A percentile compares a stretch with the other conserved stretches of the same genome.
Conservation (phyloP, 2,329 filamentous ascomycete species). For the Fusarium domesticum region DNA sequence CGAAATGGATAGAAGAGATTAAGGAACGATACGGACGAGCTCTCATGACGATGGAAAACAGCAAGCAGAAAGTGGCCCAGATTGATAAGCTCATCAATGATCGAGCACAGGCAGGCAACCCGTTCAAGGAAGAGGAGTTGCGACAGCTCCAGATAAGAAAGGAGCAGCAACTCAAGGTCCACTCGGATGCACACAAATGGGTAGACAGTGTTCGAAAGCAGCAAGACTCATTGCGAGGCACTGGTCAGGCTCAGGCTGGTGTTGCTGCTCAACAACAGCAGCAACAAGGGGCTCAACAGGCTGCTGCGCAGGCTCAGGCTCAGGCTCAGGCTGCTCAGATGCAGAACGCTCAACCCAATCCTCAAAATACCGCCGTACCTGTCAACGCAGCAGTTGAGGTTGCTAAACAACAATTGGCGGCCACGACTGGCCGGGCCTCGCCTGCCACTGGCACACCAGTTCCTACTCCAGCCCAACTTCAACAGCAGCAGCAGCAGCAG, state of each 20-base stretch:
- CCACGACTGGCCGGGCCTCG: slow-evolving; percentile 26
- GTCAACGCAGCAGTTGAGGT: slow-evolving; percentile 45
- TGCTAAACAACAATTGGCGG: slow-evolving; percentile 41
- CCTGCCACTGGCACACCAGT: slow-evolving; percentile 30
- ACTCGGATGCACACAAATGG: slow-evolving; percentile 47
- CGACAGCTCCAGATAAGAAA: slow-evolving; percentile 44
- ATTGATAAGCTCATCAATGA: slow-evolving; percentile 45
- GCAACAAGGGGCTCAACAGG: slow-evolving; percentile 15
- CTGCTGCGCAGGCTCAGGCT: slow-evolving; percentile 16
- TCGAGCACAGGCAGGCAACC: slow-evolving; percentile 41
- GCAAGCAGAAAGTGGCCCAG: slow-evolving; percentile 39
- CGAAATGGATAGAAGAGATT: slow-evolving; percentile 49
- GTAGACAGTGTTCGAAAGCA: slow-evolving; percentile 48
- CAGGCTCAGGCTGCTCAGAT: slow-evolving; percentile 17
- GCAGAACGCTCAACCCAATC: slow-evolving; percentile 28
- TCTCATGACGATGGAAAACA: slow-evolving; percentile 48
- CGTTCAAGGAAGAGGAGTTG: slow-evolving; percentile 47
- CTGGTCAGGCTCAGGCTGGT: slow-evolving; percentile 25
- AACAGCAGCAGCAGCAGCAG: slow-evolving; percentile 27
- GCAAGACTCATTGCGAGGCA: slow-evolving; percentile 37
- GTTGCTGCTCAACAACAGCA: slow-evolving; percentile 10
- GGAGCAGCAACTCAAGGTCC: slow-evolving; percentile 43
- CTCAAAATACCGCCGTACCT: slow-evolving; percentile 37
- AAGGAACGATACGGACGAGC: slow-evolving; percentile 48
- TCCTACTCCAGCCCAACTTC: slow-evolving; percentile 25